Conservation (phyloP, 1,139 yeast species). For the Kurtzmaniella quercitrusa region DNA sequence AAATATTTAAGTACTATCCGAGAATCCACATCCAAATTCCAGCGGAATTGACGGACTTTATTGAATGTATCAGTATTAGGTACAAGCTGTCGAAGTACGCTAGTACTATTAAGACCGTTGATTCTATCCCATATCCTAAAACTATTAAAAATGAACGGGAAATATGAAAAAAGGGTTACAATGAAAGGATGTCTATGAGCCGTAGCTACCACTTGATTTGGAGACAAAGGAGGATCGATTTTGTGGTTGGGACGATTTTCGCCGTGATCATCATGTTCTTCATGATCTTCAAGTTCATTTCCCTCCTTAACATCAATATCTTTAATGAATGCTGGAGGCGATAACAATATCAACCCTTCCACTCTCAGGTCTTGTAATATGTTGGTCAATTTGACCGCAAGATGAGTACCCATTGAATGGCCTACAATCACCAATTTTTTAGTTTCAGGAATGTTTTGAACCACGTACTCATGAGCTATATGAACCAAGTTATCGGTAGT, state of each 20-base stretch:
- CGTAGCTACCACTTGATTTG: neutral
- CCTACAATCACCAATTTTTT: conserved; percentile 58
- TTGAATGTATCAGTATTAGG: conserved; percentile 32
- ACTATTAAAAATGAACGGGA: conserved; percentile 52
- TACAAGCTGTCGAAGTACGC: conserved; percentile 52
- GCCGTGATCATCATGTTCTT: too few species aligned
- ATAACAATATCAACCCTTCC: conserved; percentile 44
- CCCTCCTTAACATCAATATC: conserved; percentile 13
- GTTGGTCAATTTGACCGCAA: conserved; percentile 47
- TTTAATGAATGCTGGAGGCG: conserved; percentile 52
- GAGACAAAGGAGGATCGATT: conserved; percentile 9
- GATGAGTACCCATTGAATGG: conserved; percentile 73
- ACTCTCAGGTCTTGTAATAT: conserved; percentile 35
- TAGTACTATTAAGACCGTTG: conserved; percentile 57
- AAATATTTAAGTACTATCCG: conserved; percentile 50
- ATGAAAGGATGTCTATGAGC: conserved; percentile 11
- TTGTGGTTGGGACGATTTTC: too few species aligned
- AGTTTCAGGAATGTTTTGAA: conserved; percentile 34
- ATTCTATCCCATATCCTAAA: conserved; percentile 58
- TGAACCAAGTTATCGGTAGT: conserved; percentile 46
- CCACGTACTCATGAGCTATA: conserved; percentile 37
- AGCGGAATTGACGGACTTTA: conserved; percentile 57
- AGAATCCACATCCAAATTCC: conserved; percentile 68
- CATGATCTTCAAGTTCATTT: neutral
- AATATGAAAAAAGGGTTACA: conserved; percentile 24